Evolutionary conservation across 306 rosid species (phyloP).

Genomic region (Psophocarpus tetragonolobus): DNA sequence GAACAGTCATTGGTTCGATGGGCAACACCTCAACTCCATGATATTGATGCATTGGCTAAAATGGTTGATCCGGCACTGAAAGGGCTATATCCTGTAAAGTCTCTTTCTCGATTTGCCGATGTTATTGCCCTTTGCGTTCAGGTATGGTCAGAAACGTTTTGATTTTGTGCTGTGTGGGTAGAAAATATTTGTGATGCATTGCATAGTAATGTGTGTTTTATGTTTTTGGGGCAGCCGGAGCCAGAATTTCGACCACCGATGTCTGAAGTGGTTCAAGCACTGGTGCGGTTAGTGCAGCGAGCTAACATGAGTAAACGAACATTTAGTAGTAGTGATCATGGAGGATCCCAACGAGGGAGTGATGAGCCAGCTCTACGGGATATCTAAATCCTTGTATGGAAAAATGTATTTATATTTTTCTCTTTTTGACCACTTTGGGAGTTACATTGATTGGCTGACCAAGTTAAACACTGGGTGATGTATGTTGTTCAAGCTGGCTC

Average conservation of each 20-base stretch:
- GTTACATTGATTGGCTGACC: constrained; percentile 30
- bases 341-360: constrained; percentile 62
- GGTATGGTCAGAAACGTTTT: constrained; percentile 50
- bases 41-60: constrained; percentile 85
- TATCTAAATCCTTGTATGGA: constrained; percentile 34
- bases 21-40: constrained; percentile 99
- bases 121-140: constrained; percentile 94
- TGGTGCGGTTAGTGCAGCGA: constrained; percentile 92
- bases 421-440: constrained; percentile 7
- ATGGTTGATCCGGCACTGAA: constrained; percentile 90
- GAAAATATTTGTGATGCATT: neutral
- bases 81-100: constrained; percentile 92
- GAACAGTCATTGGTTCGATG: constrained; percentile 97
- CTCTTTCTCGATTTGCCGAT: constrained; percentile 96
- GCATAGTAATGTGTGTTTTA: neutral
- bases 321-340: constrained; percentile 71
- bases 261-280: constrained; percentile 96
- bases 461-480: constrained; percentile 35
- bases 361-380: constrained; percentile 50
- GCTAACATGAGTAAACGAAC: constrained; percentile 98
- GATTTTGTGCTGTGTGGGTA: neutral
- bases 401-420: constrained; percentile 22
- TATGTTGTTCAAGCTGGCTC: constrained; percentile 41
- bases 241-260: constrained; percentile 99
- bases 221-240: constrained; percentile 62